Base-by-base conservation (phyloP, 2,329 filamentous ascomycete species). In the Dothiorella sarmentorum region DNA sequence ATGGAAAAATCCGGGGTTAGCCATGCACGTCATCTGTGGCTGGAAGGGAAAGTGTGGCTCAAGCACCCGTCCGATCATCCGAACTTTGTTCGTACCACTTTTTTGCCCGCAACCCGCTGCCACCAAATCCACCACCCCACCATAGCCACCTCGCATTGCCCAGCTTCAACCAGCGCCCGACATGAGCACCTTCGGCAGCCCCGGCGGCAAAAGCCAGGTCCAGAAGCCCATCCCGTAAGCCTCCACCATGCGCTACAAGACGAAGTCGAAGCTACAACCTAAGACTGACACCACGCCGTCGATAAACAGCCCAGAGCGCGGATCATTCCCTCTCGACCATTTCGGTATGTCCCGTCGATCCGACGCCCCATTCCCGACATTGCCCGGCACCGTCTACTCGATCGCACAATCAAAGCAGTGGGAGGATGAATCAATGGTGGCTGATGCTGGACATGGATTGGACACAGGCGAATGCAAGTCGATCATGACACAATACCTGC, bases 321-420 rank as follows among this genome's bases (percentile, higher is more conserved):
- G 93, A 58, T 95, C 90, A 67, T 97, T 97, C 70, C 93, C 93
- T n/a, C 85, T 97, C 58, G 93, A 97, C 74, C 92, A 97, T 68
- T 91, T 96, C 73, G 91, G 85, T 86, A 76, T 51, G 69, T 60
- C 56, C 33, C n/a, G n/a, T n/a, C n/a, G n/a, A n/a, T n/a, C n/a
- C n/a, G n/a, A n/a, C 22, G 35, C 49, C 9, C n/a, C n/a, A 10
- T 13, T 20, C 7, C n/a, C 7, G 4, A 11, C 13, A 22, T 27
- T 17, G n/a, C 20, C n/a, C 40, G 33, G n/a, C n/a, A n/a, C n/a
- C n/a, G n/a, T n/a, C n/a, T 18, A 9, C 15, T 38, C 22, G 11
- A 17, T 18, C 13, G 22, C 56, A 4, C 15, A 6, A 15, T 29
- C 17, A 37, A 26, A 13, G 6, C 2, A 26, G 5, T 3, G 10